Conservation (phyloP, 164 flowering plant genomes). For the Nymphaea colorata region DNA sequence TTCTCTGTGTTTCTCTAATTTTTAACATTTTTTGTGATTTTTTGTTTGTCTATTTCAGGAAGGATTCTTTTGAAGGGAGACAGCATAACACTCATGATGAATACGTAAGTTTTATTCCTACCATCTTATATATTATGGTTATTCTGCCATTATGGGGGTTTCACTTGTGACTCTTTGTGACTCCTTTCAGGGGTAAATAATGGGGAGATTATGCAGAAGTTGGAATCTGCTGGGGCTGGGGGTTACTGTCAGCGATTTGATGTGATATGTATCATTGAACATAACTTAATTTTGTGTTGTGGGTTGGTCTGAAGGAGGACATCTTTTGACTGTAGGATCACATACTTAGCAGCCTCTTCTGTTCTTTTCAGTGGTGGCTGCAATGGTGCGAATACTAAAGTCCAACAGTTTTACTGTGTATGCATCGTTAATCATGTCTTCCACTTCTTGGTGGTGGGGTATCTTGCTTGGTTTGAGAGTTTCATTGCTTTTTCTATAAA, state of each 20-base stretch:
- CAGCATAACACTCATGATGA: conserved; percentile 69
- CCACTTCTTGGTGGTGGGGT: too few species aligned
- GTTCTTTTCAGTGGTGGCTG: too few species aligned
- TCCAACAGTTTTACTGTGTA: too few species aligned
- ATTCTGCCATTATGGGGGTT: background rate
- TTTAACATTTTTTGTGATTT: background rate
- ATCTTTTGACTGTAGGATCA: too few species aligned
- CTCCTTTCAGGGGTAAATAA: conserved; percentile 34
- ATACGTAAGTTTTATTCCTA: conserved; percentile 28
- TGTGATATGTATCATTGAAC: background rate
- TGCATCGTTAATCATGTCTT: too few species aligned
- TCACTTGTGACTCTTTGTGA: background rate
- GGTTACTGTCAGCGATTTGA: background rate
- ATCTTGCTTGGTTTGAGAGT: too few species aligned
- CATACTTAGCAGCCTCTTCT: too few species aligned
- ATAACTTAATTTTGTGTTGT: background rate
- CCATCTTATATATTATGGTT: background rate
- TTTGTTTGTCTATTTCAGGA: conserved; percentile 22
- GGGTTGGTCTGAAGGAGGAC: background rate
- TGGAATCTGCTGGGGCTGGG: too few species aligned
- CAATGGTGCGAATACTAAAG: too few species aligned
- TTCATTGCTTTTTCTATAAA: too few species aligned
- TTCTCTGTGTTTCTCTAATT: background rate
- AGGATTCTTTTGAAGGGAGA: conserved; percentile 71
- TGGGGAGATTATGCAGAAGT: conserved; percentile 1